Conservation (phyloP, 2,329 filamentous ascomycete genomes). For the Aspergillus sp. region DNA sequence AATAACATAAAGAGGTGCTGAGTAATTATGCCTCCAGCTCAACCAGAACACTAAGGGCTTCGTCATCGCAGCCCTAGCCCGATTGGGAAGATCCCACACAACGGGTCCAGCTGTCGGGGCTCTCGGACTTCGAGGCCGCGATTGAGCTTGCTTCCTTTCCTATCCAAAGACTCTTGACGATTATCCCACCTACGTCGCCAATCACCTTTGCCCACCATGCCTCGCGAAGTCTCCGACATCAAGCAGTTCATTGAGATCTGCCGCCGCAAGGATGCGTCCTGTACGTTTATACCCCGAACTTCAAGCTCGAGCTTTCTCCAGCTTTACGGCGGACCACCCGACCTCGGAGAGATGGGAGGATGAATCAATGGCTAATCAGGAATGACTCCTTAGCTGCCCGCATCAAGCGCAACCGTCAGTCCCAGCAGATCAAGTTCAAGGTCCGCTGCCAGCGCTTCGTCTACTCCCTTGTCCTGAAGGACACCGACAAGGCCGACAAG, state of each 20-base stretch:
- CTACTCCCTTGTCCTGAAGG: constrained; percentile 98
- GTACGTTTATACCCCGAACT: constrained; percentile 61
- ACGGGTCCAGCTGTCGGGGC: constrained; percentile 11
- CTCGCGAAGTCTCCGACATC: constrained; percentile 97
- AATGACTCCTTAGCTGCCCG: constrained; percentile 64
- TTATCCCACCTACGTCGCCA: constrained; percentile 16
- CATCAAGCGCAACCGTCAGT: constrained; percentile 94
- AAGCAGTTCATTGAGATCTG: constrained; percentile 99
- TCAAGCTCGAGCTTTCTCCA: neutral
- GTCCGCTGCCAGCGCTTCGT: constrained; percentile 95
- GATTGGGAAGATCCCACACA: constrained; percentile 18
- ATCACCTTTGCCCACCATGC: constrained; percentile 73
- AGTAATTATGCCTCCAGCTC: neutral
- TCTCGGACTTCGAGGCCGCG: constrained; percentile 23
- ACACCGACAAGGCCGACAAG: constrained; percentile 99
- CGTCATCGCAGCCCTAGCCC: constrained; percentile 13
- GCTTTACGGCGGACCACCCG: neutral
- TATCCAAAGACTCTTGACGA: constrained; percentile 13
- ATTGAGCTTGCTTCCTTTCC: constrained; percentile 12
- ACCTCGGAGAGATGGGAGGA: neutral
- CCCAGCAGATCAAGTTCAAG: constrained; percentile 99
- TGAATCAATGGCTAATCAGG: constrained; percentile 3
- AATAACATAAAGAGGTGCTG: neutral
- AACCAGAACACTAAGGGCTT: constrained; percentile 11
- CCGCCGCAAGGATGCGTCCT: constrained; percentile 98